Base-by-base conservation (phyloP, 352 stramenopile genomes). In the Phytophthora macrochlamydospora region DNA sequence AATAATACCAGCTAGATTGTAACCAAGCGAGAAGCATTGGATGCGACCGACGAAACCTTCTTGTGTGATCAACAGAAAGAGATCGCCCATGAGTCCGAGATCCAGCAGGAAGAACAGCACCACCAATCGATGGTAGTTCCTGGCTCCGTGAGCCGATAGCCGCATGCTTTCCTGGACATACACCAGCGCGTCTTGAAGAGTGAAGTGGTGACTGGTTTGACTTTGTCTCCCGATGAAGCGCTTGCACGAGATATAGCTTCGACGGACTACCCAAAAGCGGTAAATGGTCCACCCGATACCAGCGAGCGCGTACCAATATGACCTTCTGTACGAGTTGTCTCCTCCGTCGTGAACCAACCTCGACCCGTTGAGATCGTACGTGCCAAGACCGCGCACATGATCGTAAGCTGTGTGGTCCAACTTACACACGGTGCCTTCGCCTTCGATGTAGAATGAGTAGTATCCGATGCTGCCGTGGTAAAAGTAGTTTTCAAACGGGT, bases 11-110 rank as follows among this genome's bases (percentile, higher is more conserved):
- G 63, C 40, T 9, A 71, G 44, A 37, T 71, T 71, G 63, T 66
- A 66, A 24, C 43, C 58, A 28, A 71, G 51, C 43, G 63, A 71
- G 13, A 71, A 61, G 50, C 32, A 57, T 45, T 71, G 63, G 13
- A 66, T 18, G 11, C 48, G 31, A 2, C 50, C 63, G 3, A 35
- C 28, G 13, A 71, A 40, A 1, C 63, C 63, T 31, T 65, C 51
- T 30, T 71, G 55, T 2, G 56, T 59, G 12, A 70, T 65, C 13
- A 70, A 32, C 35, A 62, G 33, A 40, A 70, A 70, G 28, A 70
- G 50, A 48, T 70, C 62, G 14, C 49, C 38, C 62, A 70, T 70
- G 11, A 70, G 42, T 4, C 49, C 62, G n/a, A 65, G 54, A n/a
- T 61, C 53, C n/a, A 70, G 40, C 28, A 59, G 42, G 28, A 59